Conservation (phyloP, 768 basidiomycete species). For the Suillus bovinus region DNA sequence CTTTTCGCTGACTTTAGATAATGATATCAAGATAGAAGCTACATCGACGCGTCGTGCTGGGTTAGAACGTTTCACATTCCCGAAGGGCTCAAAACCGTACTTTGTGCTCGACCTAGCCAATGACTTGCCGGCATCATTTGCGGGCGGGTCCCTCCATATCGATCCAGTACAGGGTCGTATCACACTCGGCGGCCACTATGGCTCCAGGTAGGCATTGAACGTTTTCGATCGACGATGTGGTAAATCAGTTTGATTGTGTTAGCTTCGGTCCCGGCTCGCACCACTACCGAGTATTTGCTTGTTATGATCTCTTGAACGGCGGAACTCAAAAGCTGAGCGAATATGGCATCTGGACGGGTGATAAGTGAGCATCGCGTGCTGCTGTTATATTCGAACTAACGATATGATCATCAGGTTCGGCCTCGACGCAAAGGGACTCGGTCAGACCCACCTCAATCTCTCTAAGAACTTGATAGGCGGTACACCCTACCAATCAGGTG, state of each 20-base stretch:
- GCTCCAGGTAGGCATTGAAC: conserved; percentile 49
- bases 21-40: conserved; percentile 69
- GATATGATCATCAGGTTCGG: conserved; percentile 39
- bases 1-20: conserved; percentile 64
- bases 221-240: neutral
- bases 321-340: conserved; percentile 64
- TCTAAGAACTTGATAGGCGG: conserved; percentile 60
- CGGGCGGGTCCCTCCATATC: conserved; percentile 61
- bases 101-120: conserved; percentile 68
- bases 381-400: neutral
- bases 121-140: conserved; percentile 62
- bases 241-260: neutral
- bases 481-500: conserved; percentile 61
- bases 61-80: conserved; percentile 71
- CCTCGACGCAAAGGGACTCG: conserved; percentile 63
- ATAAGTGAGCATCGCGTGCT: conserved; percentile 39
- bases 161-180: conserved; percentile 58
- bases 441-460: conserved; percentile 60
- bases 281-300: conserved; percentile 67
- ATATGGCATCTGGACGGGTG: conserved; percentile 70
- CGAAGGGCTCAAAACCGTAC: conserved; percentile 56
- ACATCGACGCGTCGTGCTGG: conserved; percentile 70
- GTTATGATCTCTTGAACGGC: conserved; percentile 64
- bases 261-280: conserved; percentile 63
- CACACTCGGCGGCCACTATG: conserved; percentile 60